A percentile compares a stretch with the other conserved stretches of the same genome.
Conservation (phyloP, 78 protist genomes). For the Dictyostelium capitatum region DNA sequence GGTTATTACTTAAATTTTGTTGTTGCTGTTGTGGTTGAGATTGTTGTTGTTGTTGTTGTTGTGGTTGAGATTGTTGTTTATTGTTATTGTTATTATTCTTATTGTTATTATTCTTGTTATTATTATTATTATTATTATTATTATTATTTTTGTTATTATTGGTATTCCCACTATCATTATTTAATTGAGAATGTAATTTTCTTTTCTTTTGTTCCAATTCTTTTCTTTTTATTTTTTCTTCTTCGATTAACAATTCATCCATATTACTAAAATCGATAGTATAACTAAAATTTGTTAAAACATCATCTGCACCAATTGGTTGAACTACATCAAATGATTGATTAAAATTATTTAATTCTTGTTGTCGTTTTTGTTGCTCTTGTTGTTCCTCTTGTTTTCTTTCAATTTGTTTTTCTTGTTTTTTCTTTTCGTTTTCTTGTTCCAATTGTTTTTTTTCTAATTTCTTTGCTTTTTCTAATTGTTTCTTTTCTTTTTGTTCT, state of each 20-base stretch:
- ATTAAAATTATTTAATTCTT: background rate
- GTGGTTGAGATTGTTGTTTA: too few relatives aligned
- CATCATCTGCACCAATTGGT: background rate
- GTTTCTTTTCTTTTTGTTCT: background rate
- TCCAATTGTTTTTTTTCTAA: background rate
- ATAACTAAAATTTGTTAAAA: conserved; percentile 9
- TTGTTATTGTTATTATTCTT: background rate
- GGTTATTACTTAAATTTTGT: background rate
- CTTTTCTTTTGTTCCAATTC: conserved; percentile 14
- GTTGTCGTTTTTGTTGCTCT: background rate
- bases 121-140: background rate
- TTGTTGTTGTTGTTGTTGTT: too few relatives aligned
- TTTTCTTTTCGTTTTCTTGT: background rate
- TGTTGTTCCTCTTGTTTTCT: background rate
- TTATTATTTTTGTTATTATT: background rate
- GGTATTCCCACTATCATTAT: background rate
- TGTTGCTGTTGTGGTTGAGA: too few relatives aligned
- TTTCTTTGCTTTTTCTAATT: too few relatives aligned
- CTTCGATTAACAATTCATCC: background rate
- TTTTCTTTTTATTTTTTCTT: background rate
- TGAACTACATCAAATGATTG: background rate
- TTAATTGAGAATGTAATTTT: conserved; percentile 3
- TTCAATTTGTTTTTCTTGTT: background rate
- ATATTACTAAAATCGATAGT: background rate
- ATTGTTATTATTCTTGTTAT: background rate